Percentiles rank a stretch among this genome's conserved stretches.
Conservation (phyloP, 2,329 filamentous ascomycete genomes). For the Gaeumannomyces tritici region DNA sequence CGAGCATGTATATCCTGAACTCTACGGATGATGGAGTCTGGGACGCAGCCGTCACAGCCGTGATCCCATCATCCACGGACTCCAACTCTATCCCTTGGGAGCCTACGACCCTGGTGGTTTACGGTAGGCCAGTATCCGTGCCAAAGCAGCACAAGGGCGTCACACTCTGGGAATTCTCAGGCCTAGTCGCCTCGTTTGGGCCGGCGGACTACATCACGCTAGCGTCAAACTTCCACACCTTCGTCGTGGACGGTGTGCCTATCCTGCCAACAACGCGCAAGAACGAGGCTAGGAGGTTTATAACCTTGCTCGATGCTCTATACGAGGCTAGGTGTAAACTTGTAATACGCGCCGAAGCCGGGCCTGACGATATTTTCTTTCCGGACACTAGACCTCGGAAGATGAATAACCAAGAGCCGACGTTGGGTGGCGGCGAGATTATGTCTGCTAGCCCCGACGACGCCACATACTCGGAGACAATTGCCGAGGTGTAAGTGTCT, state of each 20-base stretch:
- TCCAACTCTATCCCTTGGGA: conserved; percentile 25
- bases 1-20: background rate
- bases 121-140: conserved; percentile 53
- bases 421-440: background rate
- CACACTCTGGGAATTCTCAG: conserved; percentile 56
- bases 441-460: conserved; percentile 15
- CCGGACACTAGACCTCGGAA: conserved; percentile 36
- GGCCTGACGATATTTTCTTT: conserved; percentile 70
- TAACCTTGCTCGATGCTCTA: conserved; percentile 69
- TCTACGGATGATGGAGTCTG: conserved; percentile 11
- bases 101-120: conserved; percentile 38
- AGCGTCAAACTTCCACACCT: conserved; percentile 69
- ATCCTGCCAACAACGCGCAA: conserved; percentile 58
- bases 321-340: conserved; percentile 78
- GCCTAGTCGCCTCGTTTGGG: conserved; percentile 60
- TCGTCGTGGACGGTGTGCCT: conserved; percentile 64
- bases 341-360: conserved; percentile 54
- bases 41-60: conserved; percentile 7
- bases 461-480: conserved; percentile 32
- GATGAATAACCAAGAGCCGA: background rate
- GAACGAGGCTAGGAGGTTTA: conserved; percentile 73
- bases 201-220: conserved; percentile 78
- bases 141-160: conserved; percentile 47
- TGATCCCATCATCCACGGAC: background rate
- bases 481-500: conserved; percentile 16